These are phyloP conservation scores for Paulownia fortunei DNA, from an alignment of 257 asterid genomes.

Conservation along the genomic window DNA sequence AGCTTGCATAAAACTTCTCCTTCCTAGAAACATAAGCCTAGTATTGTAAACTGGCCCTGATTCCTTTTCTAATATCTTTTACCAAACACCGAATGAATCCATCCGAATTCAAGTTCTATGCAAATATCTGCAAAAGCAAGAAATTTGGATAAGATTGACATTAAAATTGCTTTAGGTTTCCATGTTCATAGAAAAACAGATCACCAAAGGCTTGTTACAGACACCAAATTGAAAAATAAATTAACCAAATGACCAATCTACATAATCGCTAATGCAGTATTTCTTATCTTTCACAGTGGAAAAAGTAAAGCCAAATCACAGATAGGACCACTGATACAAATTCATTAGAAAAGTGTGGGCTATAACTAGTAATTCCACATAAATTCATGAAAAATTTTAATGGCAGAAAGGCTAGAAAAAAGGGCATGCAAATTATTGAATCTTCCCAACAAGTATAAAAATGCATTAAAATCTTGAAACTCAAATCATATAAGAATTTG, in stretches of 20 bases:
- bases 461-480: neutral
- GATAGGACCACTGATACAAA: neutral
- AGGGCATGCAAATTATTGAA: neutral
- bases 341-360: neutral
- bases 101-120: neutral
- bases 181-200: neutral
- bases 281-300: neutral
- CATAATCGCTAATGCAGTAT: neutral
- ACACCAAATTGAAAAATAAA: too few relatives aligned
- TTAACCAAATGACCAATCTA: neutral
- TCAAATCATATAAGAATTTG: neutral
- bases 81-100: neutral
- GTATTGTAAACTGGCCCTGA: too few relatives aligned
- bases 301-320: neutral
- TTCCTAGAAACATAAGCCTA: too few relatives aligned
- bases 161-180: neutral
- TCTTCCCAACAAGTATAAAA: neutral
- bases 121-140: neutral
- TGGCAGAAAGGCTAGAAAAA: neutral
- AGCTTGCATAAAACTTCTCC: too few relatives aligned
- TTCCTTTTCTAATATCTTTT: neutral
- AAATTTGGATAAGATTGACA: neutral
- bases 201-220: too few relatives aligned
- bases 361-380: neutral
- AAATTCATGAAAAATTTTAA: neutral